These are phyloP conservation scores for Neopestalotiopsis rosae DNA, from an alignment of 2,329 filamentous ascomycete species.

Conservation along the genomic window DNA sequence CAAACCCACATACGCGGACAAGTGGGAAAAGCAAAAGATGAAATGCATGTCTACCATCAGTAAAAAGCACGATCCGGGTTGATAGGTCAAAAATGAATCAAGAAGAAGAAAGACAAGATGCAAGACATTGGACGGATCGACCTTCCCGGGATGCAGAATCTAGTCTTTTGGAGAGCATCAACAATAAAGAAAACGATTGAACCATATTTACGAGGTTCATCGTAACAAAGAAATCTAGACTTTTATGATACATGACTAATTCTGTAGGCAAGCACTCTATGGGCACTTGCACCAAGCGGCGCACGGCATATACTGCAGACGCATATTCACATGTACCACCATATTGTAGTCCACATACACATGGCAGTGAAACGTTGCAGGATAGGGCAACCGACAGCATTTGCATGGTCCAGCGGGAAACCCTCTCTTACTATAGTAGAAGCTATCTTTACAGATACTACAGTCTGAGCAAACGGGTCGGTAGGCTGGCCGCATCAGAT, in stretches of 20 bases:
- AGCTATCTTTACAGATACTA: no score
- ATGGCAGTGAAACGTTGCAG: slow-evolving; percentile 14
- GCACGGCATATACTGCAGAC: not conserved
- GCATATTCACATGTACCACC: not conserved
- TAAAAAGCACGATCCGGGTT: not conserved
- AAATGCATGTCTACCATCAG: not conserved
- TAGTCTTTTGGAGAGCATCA: no score
- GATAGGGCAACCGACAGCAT: no score
- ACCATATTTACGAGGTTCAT: no score
- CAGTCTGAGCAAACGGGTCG: not conserved
- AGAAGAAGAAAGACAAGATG: no score
- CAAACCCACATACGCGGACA: not conserved
- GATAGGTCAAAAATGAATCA: not conserved
- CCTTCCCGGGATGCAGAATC: no score
- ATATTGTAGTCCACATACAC: not conserved
- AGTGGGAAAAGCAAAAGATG: not conserved
- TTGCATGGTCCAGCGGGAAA: not conserved
- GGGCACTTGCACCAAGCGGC: not conserved
- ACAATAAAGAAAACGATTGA: no score
- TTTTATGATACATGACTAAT: not conserved
- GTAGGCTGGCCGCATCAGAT: slow-evolving; percentile 1
- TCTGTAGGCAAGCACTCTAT: not conserved
- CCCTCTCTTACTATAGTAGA: no score
- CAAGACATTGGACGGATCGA: no score
- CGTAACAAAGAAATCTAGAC: no score